Base-by-base conservation (phyloP, 169 alveolate species). In the Plasmodium sp. region DNA sequence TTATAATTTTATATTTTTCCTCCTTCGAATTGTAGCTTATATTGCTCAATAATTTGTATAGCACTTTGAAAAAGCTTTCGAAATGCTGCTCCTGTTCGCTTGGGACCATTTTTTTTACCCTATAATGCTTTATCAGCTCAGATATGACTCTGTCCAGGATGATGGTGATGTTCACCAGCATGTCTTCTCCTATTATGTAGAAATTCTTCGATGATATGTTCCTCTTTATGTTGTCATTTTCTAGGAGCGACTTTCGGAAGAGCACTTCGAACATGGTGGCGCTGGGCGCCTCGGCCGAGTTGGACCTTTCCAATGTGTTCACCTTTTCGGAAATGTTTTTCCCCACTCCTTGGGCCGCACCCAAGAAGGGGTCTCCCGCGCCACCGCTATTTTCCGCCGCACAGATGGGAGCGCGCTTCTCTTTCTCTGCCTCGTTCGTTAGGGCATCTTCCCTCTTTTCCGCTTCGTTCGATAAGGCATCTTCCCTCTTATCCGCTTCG, bases 131-230 rank as follows among this genome's bases (percentile, higher is more conserved):
- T 10, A 80, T 80, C 72, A 90, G 54, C 62, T 90, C 34, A 4
- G 39, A 41, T 80, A 90, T 90, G n/a, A 90, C 48, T 90, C 83
- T 39, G 71, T 90, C 94, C 12, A 90, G 73, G 67, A 90, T 80
- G 3, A 90, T 77, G 3, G 58, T 81, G 5, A 90, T 80, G 48
- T 90, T 90, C n/a, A 79, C 67, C 14, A 90, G 67, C 91, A 90
- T 62, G 72, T 90, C 94, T 54, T 90, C 91, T 18, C 43, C 91
- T 80, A 90, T 90, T 45, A 80, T 90, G 51, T 90, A 90, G 36
- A 90, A 90, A 18, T 90, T 90, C 39, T 90, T 90, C 5, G 94
- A 48, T 2, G 81, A n/a, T 18, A 90, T 90, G 83, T 90, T 90
- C 45, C 74, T 33, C 34, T 90, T 79, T 90, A 90, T 80, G 27